Evolutionary conservation across 345 rosid species (phyloP), one percentile per base, ranked within the genome.

Genomic region (Bruguiera sexangula): DNA sequence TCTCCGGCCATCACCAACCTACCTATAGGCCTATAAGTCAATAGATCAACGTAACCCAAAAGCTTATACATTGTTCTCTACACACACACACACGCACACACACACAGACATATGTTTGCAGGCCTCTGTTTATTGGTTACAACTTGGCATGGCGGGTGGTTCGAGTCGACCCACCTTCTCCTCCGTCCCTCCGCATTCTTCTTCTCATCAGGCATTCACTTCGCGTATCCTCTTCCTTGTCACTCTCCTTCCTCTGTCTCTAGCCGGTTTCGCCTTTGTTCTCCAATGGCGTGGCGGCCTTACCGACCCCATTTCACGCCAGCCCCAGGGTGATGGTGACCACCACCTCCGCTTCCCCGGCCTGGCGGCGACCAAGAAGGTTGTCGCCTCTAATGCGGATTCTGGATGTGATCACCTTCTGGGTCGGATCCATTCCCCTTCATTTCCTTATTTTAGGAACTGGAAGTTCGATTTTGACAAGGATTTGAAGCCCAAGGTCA

Each of bases 401-500:
- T 83, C 93, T 26, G 85, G 77, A n/a, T 88, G 93, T 65, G 52
- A 67, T 8, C 86, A 86, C 81, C 72, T 81, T 76, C 74, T 95
- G 63, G 91, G 87, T 65, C 89, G 74, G 75, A 81, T 81, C 57
- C 83, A 57, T 65, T 62, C 72, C 37, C 86, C 84, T 21, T 81
- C 93, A 3, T 94, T 94, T 66, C 96, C 96, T 8, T 95, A 92
- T 75, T 90, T 57, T 59, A 71, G 79, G 18, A 83, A 85, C 43
- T 95, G 89, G 93, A 86, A 81, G 37, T 87, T 92, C 67, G 83
- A 83, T 70, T 81, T 75, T 78, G 63, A 59, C 3, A 76, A 88
- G 62, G 92, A 92, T 88, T 91, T 88, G 75, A 82, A 82, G 80
- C 97, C 97, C 57, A 87, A 77, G 92, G 99, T 88, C 37, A 73